A percentile compares a stretch with the other conserved stretches of the same genome.
These are phyloP conservation scores for Fonsecaea multimorphosa DNA, from an alignment of 2,329 filamentous ascomycete genomes.

Conservation along the genomic window DNA sequence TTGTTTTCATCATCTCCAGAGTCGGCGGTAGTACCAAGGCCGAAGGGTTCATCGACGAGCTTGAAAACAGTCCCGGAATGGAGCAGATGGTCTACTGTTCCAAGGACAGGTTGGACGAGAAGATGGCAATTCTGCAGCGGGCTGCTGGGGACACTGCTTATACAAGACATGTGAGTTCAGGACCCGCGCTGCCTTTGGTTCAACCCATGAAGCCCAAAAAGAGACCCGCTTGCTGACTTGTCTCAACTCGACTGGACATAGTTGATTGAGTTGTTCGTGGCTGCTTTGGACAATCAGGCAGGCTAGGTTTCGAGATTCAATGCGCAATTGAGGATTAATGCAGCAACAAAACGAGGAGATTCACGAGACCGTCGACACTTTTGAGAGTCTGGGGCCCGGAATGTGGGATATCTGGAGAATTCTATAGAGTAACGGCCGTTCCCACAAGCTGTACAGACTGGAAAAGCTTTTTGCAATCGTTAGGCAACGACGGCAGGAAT, in stretches of 20 bases:
- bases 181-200: neutral
- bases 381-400: neutral
- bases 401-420: neutral
- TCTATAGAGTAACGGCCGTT: too few relatives aligned
- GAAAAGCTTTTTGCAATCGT: too few relatives aligned
- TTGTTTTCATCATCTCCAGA: neutral
- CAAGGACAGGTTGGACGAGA: neutral
- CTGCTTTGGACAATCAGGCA: neutral
- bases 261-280: neutral
- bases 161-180: neutral
- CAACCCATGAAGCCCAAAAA: too few relatives aligned
- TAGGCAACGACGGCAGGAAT: too few relatives aligned
- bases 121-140: slow-evolving; percentile 2
- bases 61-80: neutral
- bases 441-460: neutral
- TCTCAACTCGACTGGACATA: neutral
- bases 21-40: neutral
- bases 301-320: neutral
- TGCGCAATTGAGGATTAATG: too few relatives aligned
- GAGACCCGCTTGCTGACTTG: neutral
- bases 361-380: too few relatives aligned
- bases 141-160: neutral
- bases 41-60: neutral
- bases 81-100: slow-evolving; percentile 5
- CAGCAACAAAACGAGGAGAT: too few relatives aligned